A percentile compares a stretch with the other conserved stretches of the same genome.
phyloP scores from a whole-genome alignment of 768 basidiomycete species.

The Naganishia friedmannii region DNA sequence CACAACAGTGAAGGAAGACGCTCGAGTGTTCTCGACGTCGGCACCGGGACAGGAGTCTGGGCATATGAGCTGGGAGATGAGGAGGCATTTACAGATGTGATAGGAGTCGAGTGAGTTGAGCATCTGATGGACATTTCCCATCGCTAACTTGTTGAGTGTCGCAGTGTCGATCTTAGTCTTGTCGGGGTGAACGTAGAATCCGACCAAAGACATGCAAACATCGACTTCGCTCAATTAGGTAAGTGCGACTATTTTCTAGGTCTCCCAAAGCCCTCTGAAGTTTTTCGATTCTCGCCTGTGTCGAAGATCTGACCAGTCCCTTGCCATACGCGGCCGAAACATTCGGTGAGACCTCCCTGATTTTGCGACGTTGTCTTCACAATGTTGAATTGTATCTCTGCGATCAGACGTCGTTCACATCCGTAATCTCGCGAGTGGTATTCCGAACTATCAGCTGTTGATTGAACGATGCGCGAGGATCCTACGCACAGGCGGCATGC shows the following conservation, averaged over 20 bases:
- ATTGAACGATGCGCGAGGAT: constrained; percentile 44
- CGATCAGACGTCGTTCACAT: constrained; percentile 48
- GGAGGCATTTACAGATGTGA: constrained; percentile 27
- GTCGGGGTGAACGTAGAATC: constrained; percentile 27
- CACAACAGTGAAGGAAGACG: constrained; percentile 21
- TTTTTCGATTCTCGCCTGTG: not conserved
- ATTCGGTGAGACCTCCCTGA: constrained; percentile 34
- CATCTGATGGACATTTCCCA: not conserved
- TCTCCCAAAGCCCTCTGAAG: not conserved
- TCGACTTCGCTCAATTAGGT: constrained; percentile 27
- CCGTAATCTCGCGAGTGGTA: constrained; percentile 35
- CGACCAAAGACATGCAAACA: constrained; percentile 23
- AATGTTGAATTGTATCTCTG: no score
- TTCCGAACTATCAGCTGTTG: constrained; percentile 37
- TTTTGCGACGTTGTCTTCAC: not conserved
- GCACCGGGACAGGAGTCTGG: constrained; percentile 30
- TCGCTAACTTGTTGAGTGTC: not conserved
- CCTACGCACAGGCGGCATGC: constrained; percentile 42
- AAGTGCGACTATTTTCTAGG: not conserved
- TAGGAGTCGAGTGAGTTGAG: constrained; percentile 31
- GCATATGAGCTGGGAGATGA: constrained; percentile 22
- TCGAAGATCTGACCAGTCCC: constrained; percentile 38
- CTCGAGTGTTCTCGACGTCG: constrained; percentile 26
- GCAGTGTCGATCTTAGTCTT: constrained; percentile 25
- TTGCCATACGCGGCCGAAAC: constrained; percentile 35